Conservation (phyloP, 2,329 filamentous ascomycete genomes). For the Drechslerella stenobrocha region DNA sequence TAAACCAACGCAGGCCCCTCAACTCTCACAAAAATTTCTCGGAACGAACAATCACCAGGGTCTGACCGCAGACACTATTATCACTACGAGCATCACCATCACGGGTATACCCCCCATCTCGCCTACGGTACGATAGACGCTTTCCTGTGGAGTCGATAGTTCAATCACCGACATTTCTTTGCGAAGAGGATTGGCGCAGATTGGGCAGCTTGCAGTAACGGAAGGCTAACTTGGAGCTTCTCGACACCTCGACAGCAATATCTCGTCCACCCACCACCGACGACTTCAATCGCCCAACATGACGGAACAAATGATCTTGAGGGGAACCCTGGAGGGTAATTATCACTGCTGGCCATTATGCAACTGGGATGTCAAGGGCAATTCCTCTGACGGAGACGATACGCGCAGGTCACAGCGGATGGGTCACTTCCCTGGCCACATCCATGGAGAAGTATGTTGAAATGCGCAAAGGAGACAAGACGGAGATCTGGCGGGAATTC, state of each 20-base stretch:
- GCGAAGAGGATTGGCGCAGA: slow-evolving; percentile 14
- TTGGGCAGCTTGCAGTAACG: slow-evolving; percentile 18
- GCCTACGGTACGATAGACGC: slow-evolving; percentile 42
- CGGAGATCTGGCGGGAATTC: too few relatives aligned
- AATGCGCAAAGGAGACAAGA: neutral
- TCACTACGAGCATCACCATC: slow-evolving; percentile 46
- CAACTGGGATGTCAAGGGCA: slow-evolving; percentile 15
- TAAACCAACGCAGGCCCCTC: slow-evolving; percentile 38
- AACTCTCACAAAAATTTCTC: slow-evolving; percentile 48
- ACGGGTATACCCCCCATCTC: slow-evolving; percentile 33
- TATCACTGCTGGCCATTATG: slow-evolving; percentile 23
- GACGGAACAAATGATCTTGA: slow-evolving; percentile 51
- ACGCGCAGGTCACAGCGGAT: slow-evolving; percentile 52
- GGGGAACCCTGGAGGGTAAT: slow-evolving; percentile 53
- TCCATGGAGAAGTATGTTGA: slow-evolving; percentile 52
- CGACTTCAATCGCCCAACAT: slow-evolving; percentile 37
- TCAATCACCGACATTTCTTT: slow-evolving; percentile 1
- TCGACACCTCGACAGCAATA: slow-evolving; percentile 22
- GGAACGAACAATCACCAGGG: slow-evolving; percentile 34
- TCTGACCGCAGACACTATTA: slow-evolving; percentile 33
- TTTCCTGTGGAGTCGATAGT: slow-evolving; percentile 10
- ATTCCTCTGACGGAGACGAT: slow-evolving; percentile 48
- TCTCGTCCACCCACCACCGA: slow-evolving; percentile 29
- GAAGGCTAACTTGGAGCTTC: slow-evolving; percentile 31
- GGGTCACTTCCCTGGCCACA: slow-evolving; percentile 53